These are phyloP conservation scores for Diplogelasinospora grovesii DNA, from an alignment of 495 filamentous ascomycete genomes.

Conservation along the genomic window DNA sequence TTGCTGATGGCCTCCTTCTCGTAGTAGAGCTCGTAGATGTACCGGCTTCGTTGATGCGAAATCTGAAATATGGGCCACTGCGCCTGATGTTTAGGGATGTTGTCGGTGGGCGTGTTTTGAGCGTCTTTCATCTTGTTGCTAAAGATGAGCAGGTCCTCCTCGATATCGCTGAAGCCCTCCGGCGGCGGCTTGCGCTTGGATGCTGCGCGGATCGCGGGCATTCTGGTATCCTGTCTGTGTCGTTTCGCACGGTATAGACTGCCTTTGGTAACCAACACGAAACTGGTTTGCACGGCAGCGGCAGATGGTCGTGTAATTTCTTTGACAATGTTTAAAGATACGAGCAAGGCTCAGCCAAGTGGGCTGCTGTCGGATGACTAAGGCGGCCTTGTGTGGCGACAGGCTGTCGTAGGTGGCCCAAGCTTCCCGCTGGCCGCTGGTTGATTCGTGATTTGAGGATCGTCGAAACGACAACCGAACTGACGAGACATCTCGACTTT, in stretches of 20 bases:
- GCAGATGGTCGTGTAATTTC: no score
- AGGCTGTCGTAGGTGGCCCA: no score
- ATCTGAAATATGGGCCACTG: slow-evolving; percentile 98
- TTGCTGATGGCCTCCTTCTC: slow-evolving; percentile 92
- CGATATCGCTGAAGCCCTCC: slow-evolving; percentile 91
- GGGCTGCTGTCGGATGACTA: no score
- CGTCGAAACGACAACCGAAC: slow-evolving; percentile 10
- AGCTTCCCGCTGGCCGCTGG: slow-evolving; percentile 13
- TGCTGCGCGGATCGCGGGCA: slow-evolving; percentile 78
- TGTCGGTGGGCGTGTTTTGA: slow-evolving; percentile 58
- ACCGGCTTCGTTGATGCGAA: slow-evolving; percentile 83
- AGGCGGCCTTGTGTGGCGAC: no score
- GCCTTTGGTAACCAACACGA: no score
- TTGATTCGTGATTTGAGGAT: no score
- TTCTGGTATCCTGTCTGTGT: no score
- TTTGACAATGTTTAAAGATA: no score
- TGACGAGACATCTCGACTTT: slow-evolving; percentile 13
- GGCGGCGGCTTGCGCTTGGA: slow-evolving; percentile 86
- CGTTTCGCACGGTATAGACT: no score
- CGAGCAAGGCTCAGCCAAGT: no score
- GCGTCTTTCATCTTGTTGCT: slow-evolving; percentile 99
- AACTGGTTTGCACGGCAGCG: no score
- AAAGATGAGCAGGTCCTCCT: slow-evolving; percentile 94
- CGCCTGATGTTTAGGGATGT: slow-evolving; percentile 67
- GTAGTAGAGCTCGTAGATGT: slow-evolving; percentile 98